Conservation (phyloP, 73 alveolate species). For the Halteria grandinella region DNA sequence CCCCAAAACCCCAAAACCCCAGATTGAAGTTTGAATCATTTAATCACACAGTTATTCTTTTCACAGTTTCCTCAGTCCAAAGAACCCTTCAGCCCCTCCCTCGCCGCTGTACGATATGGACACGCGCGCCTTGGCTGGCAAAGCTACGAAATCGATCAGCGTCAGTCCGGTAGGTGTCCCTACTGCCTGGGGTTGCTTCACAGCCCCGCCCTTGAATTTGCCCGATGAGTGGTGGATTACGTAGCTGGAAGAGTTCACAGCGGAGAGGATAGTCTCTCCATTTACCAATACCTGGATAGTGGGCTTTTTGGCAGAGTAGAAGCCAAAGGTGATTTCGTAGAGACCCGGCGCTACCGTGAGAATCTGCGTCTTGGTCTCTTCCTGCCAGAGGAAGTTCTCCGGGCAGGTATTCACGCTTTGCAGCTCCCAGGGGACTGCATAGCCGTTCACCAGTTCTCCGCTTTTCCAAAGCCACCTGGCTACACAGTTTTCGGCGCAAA, state of each 20-base stretch:
- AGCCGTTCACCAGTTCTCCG: conserved; percentile 75
- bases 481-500: conserved; percentile 88
- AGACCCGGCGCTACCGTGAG: conserved; percentile 79
- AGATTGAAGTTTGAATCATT: background rate
- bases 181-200: conserved; percentile 64
- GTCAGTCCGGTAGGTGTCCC: conserved; percentile 78
- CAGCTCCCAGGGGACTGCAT: conserved; percentile 88
- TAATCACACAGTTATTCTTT: background rate
- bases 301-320: conserved; percentile 78
- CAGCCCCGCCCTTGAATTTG: conserved; percentile 72
- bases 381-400: conserved; percentile 87
- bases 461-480: conserved; percentile 92
- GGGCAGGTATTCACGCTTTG: conserved; percentile 86
- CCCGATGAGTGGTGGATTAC: conserved; percentile 83
- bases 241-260: conserved; percentile 71
- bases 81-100: conserved; percentile 40
- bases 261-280: conserved; percentile 76
- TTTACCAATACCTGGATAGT: conserved; percentile 72
- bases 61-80: conserved; percentile 40
- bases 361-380: conserved; percentile 57
- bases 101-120: conserved; percentile 59
- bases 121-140: conserved; percentile 76
- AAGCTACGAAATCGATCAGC: conserved; percentile 71
- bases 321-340: conserved; percentile 78
- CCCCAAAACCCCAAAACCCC: background rate